A percentile compares a stretch with the other conserved stretches of the same genome.
These are phyloP conservation scores for Anisogramma anomala DNA, from an alignment of 2,329 filamentous ascomycete genomes.

Conservation along the genomic window DNA sequence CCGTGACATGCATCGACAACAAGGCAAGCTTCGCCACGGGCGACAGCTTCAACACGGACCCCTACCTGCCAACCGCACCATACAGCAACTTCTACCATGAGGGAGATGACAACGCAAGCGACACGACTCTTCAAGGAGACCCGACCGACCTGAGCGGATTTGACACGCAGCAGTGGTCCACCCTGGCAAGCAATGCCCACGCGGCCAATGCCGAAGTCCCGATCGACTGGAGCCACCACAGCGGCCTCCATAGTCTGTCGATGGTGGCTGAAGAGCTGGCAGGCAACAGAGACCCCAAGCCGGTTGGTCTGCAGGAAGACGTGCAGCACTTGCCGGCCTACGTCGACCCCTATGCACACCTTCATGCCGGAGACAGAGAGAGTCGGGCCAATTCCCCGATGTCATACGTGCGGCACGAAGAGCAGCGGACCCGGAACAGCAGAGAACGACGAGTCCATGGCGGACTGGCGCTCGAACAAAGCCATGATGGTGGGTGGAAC, in stretches of 20 bases:
- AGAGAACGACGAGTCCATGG: not conserved
- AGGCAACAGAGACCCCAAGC: constrained; percentile 1
- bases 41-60: constrained; percentile 15
- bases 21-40: constrained; percentile 21
- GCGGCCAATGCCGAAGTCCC: constrained; percentile 2
- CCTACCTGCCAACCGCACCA: constrained; percentile 19
- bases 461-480: not conserved
- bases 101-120: constrained; percentile 12
- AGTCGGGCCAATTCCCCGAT: constrained; percentile 5
- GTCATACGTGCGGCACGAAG: constrained; percentile 3
- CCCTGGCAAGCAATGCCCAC: constrained; percentile 6
- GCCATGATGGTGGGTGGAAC: constrained; percentile 7
- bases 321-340: constrained; percentile 10
- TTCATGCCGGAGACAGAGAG: constrained; percentile 9
- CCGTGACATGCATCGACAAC: constrained; percentile 22
- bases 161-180: constrained; percentile 9
- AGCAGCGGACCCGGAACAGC: constrained; percentile 5
- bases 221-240: constrained; percentile 11
- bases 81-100: constrained; percentile 10
- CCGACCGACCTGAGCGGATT: constrained; percentile 5
- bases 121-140: constrained; percentile 12
- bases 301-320: constrained; percentile 1
- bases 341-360: constrained; percentile 10
- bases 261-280: constrained; percentile 9
- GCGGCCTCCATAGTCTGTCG: constrained; percentile 9